These are phyloP conservation scores for Metschnikowia arizonensis DNA, from an alignment of 805 yeast species.

Conservation along the genomic window DNA sequence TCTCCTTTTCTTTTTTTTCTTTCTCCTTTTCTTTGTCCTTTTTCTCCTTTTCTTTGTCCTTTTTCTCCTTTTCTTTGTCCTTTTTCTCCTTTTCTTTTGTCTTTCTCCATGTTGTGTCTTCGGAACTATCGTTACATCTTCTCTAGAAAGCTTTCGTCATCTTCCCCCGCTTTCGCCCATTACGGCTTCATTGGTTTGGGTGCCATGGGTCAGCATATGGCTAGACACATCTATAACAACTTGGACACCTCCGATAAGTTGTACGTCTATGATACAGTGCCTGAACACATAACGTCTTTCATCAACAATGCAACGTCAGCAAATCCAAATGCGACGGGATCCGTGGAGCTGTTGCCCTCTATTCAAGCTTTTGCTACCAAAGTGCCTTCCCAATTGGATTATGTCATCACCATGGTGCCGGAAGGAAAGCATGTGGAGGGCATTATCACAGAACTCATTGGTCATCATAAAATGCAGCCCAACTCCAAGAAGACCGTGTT, in stretches of 20 bases:
- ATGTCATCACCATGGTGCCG: slow-evolving; percentile 50
- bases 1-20: too few species aligned
- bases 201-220: slow-evolving; percentile 56
- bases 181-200: slow-evolving; percentile 58
- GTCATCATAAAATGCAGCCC: slow-evolving; percentile 22
- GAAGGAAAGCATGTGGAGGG: slow-evolving; percentile 47
- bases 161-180: slow-evolving; percentile 11
- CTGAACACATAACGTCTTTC: slow-evolving; percentile 25
- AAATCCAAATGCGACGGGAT: slow-evolving; percentile 22
- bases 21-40: too few species aligned
- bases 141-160: slow-evolving; percentile 9
- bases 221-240: slow-evolving; percentile 42
- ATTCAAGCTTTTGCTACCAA: slow-evolving; percentile 26
- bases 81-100: too few species aligned
- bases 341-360: slow-evolving; percentile 19
- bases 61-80: too few species aligned
- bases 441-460: slow-evolving; percentile 38
- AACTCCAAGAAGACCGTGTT: slow-evolving; percentile 25
- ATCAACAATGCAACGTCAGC: slow-evolving; percentile 21
- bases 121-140: not conserved
- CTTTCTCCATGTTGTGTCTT: not conserved
- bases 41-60: too few species aligned
- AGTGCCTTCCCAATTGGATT: slow-evolving; percentile 35
- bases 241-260: slow-evolving; percentile 36
- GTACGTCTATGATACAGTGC: slow-evolving; percentile 42